Evolutionary conservation across 2,329 filamentous ascomycete genomes (phyloP).

Genomic region (Atkinsonella hypoxylon): DNA sequence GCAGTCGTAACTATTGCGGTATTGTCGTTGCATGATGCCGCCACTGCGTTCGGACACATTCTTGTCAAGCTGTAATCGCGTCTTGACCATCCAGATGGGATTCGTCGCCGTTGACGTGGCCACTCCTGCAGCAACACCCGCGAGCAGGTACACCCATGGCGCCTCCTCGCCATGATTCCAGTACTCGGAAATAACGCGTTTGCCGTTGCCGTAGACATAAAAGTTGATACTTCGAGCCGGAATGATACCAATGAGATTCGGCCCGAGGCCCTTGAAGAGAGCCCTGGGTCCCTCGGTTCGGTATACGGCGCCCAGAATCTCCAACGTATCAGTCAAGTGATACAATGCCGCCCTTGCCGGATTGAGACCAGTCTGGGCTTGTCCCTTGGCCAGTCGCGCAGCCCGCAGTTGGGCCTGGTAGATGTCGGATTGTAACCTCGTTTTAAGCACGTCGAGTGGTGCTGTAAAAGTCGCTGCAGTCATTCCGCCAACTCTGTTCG

Average conservation of each 20-base stretch:
- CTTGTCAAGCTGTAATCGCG: slow-evolving; percentile 82
- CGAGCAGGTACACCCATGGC: slow-evolving; percentile 64
- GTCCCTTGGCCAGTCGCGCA: slow-evolving; percentile 47
- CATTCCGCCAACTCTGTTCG: slow-evolving; percentile 68
- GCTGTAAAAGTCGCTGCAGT: slow-evolving; percentile 86
- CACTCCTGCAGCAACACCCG: slow-evolving; percentile 68
- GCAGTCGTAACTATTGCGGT: slow-evolving; percentile 83
- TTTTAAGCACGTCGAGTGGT: slow-evolving; percentile 88
- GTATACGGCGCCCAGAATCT: slow-evolving; percentile 74
- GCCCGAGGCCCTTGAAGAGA: slow-evolving; percentile 85
- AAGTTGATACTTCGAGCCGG: slow-evolving; percentile 89
- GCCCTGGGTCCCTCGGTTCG: slow-evolving; percentile 72
- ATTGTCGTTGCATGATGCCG: slow-evolving; percentile 48
- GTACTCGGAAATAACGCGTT: slow-evolving; percentile 64
- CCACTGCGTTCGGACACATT: slow-evolving; percentile 53
- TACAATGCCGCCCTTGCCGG: slow-evolving; percentile 54
- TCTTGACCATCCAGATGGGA: slow-evolving; percentile 95
- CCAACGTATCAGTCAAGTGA: slow-evolving; percentile 75
- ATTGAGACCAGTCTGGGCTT: slow-evolving; percentile 38
- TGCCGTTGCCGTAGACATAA: slow-evolving; percentile 85
- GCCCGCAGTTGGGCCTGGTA: slow-evolving; percentile 75
- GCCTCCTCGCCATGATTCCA: slow-evolving; percentile 60
- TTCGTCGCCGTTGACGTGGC: slow-evolving; percentile 86
- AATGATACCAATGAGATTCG: slow-evolving; percentile 80
- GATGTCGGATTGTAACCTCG: slow-evolving; percentile 84